Evolutionary conservation across 2,329 filamentous ascomycete species (phyloP).

Genomic region (Phyllosticta capitalensis): DNA sequence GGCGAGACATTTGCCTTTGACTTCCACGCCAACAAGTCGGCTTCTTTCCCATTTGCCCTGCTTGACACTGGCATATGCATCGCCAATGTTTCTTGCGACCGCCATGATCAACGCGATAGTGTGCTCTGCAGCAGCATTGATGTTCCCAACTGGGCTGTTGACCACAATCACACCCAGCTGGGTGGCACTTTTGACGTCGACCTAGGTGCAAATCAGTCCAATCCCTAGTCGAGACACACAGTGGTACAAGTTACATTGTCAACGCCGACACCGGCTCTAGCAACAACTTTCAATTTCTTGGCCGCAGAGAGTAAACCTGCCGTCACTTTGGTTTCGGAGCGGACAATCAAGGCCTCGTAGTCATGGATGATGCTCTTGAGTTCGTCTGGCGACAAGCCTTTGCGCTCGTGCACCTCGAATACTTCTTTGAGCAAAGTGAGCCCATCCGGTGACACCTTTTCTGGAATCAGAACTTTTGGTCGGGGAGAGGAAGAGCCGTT

Average conservation of each 20-base stretch:
- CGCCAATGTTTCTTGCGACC: slow-evolving; percentile 62
- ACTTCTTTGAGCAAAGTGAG: slow-evolving; percentile 56
- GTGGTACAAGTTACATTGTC: slow-evolving; percentile 8
- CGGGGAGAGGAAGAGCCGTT: slow-evolving; percentile 18
- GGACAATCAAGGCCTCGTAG: slow-evolving; percentile 69
- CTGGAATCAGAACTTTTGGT: slow-evolving; percentile 59
- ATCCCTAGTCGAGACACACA: not conserved
- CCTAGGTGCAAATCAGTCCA: slow-evolving; percentile 56
- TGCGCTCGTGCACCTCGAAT: slow-evolving; percentile 61
- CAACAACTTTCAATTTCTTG: slow-evolving; percentile 64
- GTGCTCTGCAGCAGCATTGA: slow-evolving; percentile 70
- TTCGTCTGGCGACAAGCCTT: slow-evolving; percentile 52
- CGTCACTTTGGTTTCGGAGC: slow-evolving; percentile 74
- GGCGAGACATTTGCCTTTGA: slow-evolving; percentile 66
- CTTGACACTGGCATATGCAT: slow-evolving; percentile 60
- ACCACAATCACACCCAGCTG: slow-evolving; percentile 67
- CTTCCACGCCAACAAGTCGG: slow-evolving; percentile 65
- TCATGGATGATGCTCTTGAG: slow-evolving; percentile 56
- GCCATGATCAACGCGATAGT: slow-evolving; percentile 65
- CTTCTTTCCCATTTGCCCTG: slow-evolving; percentile 66
- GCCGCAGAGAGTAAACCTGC: slow-evolving; percentile 56
- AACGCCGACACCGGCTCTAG: slow-evolving; percentile 63
- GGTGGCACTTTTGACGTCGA: slow-evolving; percentile 64
- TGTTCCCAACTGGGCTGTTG: slow-evolving; percentile 71
- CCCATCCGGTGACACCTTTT: slow-evolving; percentile 73